Conservation (phyloP, 192 early-diverging fungal genomes). For the Coemansia sp. region DNA sequence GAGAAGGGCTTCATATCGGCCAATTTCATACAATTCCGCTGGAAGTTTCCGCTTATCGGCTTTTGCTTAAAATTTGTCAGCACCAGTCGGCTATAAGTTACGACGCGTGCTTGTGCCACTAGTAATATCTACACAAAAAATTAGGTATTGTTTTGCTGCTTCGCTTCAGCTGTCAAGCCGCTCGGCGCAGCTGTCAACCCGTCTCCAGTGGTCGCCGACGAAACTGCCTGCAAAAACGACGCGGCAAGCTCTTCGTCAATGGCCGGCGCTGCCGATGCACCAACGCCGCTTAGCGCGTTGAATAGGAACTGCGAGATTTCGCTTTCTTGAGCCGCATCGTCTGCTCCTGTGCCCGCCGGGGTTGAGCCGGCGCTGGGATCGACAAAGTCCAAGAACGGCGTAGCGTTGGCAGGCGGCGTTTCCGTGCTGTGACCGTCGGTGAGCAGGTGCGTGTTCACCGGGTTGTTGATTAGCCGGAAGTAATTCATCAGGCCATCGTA, state of each 20-base stretch:
- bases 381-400: constrained; percentile 47
- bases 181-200: background rate
- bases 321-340: background rate
- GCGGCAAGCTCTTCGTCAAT: background rate
- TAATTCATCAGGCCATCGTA: constrained; percentile 25
- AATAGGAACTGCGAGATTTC: constrained; percentile 7
- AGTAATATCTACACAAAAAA: background rate
- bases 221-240: constrained; percentile 2
- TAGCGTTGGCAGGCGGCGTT: background rate
- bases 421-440: constrained; percentile 6
- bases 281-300: background rate
- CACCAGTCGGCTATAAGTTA: too few relatives aligned
- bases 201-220: background rate
- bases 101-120: too few relatives aligned
- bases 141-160: background rate
- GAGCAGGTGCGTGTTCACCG: constrained; percentile 17
- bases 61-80: too few relatives aligned
- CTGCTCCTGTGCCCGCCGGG: background rate
- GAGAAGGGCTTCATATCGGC: too few relatives aligned
- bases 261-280: background rate
- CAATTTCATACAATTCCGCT: too few relatives aligned
- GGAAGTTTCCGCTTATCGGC: too few relatives aligned
- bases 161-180: background rate
- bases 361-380: constrained; percentile 16
- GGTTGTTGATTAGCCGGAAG: constrained; percentile 10